These are phyloP conservation scores for Penicillium sp. DNA, from an alignment of 2,329 filamentous ascomycete genomes.

Conservation along the genomic window DNA sequence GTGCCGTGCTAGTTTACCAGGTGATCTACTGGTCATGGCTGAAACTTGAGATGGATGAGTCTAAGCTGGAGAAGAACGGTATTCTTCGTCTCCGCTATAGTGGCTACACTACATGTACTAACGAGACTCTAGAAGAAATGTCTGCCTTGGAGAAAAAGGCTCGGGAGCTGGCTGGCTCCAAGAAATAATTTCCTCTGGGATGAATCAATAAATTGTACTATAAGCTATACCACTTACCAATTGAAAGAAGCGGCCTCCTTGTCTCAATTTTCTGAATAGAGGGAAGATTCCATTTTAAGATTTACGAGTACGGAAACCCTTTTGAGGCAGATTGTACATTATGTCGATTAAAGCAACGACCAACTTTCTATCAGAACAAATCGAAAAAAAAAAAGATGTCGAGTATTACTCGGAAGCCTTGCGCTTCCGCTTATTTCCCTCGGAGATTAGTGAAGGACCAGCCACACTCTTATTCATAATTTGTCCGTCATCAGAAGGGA, in stretches of 20 bases:
- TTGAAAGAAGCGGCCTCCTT: background rate
- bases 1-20: constrained; percentile 50
- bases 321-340: constrained; percentile 8
- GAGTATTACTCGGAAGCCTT: constrained; percentile 5
- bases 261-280: background rate
- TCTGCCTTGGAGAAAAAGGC: constrained; percentile 36
- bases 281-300: background rate
- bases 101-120: background rate
- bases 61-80: constrained; percentile 43
- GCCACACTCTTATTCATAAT: background rate
- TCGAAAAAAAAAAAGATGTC: background rate
- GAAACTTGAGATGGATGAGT: constrained; percentile 48
- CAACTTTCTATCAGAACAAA: background rate
- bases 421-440: constrained; percentile 11
- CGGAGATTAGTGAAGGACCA: background rate
- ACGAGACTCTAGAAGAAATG: constrained; percentile 30
- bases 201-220: constrained; percentile 11
- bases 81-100: constrained; percentile 9
- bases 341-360: constrained; percentile 2
- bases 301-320: background rate
- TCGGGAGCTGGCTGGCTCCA: constrained; percentile 29
- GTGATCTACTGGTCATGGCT: constrained; percentile 49
- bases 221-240: constrained; percentile 6
- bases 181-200: constrained; percentile 22
- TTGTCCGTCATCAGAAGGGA: constrained; percentile 11